phyloP scores from a whole-genome alignment of 768 basidiomycete genomes.

The Grammothele lineata region DNA sequence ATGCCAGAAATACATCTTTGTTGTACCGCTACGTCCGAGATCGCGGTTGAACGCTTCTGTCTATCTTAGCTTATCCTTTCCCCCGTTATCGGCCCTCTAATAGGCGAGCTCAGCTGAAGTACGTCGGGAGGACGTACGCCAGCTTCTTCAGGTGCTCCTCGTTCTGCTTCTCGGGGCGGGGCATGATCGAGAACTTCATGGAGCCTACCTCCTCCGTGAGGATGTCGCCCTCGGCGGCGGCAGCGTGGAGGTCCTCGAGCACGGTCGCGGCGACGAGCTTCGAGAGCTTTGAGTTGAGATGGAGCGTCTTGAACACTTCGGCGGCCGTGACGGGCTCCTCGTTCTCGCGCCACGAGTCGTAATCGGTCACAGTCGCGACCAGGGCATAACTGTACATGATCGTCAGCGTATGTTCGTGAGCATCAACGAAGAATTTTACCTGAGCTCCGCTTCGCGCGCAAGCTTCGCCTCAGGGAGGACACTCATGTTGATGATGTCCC shows the following conservation, averaged over 20 bases:
- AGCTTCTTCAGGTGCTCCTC: slow-evolving; percentile 65
- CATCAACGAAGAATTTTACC: too few species aligned
- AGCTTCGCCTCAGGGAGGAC: slow-evolving; percentile 96
- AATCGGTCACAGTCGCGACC: slow-evolving; percentile 89
- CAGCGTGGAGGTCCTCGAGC: slow-evolving; percentile 64
- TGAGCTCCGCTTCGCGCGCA: slow-evolving; percentile 91
- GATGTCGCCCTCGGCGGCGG: slow-evolving; percentile 48
- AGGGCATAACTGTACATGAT: slow-evolving; percentile 84
- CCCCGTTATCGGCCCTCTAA: too few species aligned
- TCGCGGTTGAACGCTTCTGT: too few species aligned
- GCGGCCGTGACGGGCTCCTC: slow-evolving; percentile 83
- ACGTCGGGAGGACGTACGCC: slow-evolving; percentile 71
- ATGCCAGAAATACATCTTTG: too few species aligned
- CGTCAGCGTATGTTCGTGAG: too few species aligned
- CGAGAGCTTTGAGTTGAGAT: slow-evolving; percentile 82
- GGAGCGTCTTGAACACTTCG: slow-evolving; percentile 86
- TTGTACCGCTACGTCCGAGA: too few species aligned
- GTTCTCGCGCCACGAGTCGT: slow-evolving; percentile 89
- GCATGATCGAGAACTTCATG: slow-evolving; percentile 90
- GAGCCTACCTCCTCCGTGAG: slow-evolving; percentile 68
- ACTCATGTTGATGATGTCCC: slow-evolving; percentile 96
- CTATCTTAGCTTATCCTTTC: too few species aligned
- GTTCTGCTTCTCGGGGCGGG: slow-evolving; percentile 48
- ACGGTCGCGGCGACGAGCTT: slow-evolving; percentile 69
- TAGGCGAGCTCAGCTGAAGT: too few species aligned